phyloP scores from a whole-genome alignment of 2,329 filamentous ascomycete species.

The Hymenoscyphus fructigenus region DNA sequence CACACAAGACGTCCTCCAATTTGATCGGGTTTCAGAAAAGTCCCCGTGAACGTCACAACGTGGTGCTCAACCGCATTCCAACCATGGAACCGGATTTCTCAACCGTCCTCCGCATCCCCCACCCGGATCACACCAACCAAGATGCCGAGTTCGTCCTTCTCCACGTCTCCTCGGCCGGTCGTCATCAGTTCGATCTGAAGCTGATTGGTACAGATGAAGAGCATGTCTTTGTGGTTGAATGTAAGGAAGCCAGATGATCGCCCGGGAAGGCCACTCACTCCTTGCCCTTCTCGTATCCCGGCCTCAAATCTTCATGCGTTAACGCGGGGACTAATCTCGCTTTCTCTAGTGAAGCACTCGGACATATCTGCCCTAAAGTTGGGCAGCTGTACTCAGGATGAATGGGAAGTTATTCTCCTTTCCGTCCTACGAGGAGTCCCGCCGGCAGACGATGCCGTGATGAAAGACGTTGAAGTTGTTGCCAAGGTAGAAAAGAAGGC shows the following conservation, averaged over 20 bases:
- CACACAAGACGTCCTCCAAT: background rate
- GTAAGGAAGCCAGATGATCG: conserved; percentile 30
- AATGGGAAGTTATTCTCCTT: conserved; percentile 65
- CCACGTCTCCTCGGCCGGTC: conserved; percentile 53
- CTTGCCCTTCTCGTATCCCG: conserved; percentile 19
- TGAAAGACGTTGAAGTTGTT: conserved; percentile 62
- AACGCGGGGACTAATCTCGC: conserved; percentile 29
- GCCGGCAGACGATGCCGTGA: conserved; percentile 45
- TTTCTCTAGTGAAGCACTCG: conserved; percentile 54
- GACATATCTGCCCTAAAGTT: conserved; percentile 52
- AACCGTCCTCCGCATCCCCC: conserved; percentile 55
- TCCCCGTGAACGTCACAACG: background rate
- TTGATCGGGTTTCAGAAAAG: background rate
- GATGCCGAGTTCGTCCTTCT: conserved; percentile 57
- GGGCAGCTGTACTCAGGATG: conserved; percentile 54
- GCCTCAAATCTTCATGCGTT: conserved; percentile 31
- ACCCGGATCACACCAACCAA: conserved; percentile 53
- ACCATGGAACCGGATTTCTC: conserved; percentile 24
- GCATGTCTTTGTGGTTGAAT: conserved; percentile 29
- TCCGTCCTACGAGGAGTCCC: conserved; percentile 51
- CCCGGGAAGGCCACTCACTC: conserved; percentile 25
- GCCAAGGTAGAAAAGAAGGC: conserved; percentile 53
- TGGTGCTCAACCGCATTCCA: background rate
- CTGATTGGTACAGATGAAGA: conserved; percentile 62
- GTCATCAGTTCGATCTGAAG: conserved; percentile 59